Conservation (phyloP, 177 flowering plant genomes). For the Telopea speciosissima region DNA sequence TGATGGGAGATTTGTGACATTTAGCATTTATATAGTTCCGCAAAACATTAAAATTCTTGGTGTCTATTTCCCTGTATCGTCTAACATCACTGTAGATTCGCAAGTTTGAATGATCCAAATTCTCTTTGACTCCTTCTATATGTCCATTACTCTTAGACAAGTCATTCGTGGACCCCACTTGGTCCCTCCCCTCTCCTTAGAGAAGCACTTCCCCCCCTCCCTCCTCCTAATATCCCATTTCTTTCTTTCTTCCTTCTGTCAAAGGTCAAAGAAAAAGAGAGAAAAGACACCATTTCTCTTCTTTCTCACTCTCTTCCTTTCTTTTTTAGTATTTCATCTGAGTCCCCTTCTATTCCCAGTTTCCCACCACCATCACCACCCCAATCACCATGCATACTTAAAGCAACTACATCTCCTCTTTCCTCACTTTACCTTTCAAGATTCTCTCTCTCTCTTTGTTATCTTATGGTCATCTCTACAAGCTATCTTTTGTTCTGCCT, state of each 20-base stretch:
- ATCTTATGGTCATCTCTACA: not conserved
- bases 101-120: no score
- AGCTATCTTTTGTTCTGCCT: not conserved
- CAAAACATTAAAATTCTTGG: no score
- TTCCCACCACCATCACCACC: not conserved
- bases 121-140: no score
- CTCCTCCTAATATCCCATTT: no score
- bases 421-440: constrained; percentile 8
- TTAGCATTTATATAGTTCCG: no score
- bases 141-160: no score
- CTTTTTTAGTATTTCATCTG: not conserved
- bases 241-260: not conserved
- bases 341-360: no score
- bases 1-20: no score
- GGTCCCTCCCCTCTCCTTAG: no score
- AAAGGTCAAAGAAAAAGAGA: not conserved
- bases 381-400: not conserved
- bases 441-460: constrained; percentile 11
- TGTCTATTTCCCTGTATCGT: no score
- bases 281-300: not conserved
- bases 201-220: not conserved
- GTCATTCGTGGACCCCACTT: no score
- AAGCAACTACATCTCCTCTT: not conserved
- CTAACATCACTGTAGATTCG: no score
- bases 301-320: not conserved